A percentile compares a stretch with the other conserved stretches of the same genome.
phyloP scores from a whole-genome alignment of 2,329 filamentous ascomycete genomes.

The Penicillium sp. region DNA sequence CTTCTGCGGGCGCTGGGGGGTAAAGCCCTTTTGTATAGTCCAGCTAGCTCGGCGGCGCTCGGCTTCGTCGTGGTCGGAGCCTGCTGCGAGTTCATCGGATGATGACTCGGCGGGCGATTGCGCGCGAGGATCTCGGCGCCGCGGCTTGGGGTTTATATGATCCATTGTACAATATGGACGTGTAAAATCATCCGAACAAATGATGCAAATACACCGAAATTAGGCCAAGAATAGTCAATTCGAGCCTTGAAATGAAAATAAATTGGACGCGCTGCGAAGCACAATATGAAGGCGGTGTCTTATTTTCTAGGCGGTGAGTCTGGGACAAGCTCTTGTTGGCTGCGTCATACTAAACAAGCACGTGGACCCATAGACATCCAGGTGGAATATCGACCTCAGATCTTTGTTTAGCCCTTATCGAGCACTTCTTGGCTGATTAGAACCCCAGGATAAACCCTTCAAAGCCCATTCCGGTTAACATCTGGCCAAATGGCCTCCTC shows the following conservation, averaged over 20 bases:
- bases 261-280: neutral
- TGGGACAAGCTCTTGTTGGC: neutral
- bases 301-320: neutral
- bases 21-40: slow-evolving; percentile 30
- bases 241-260: neutral
- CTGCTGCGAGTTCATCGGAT: slow-evolving; percentile 41
- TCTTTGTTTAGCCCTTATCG: neutral
- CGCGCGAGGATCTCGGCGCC: slow-evolving; percentile 30
- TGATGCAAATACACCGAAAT: slow-evolving; percentile 7
- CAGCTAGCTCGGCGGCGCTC: slow-evolving; percentile 39
- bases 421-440: neutral
- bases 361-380: neutral
- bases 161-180: slow-evolving; percentile 24
- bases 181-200: slow-evolving; percentile 1
- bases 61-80: slow-evolving; percentile 35
- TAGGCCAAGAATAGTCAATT: neutral
- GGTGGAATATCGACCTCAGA: neutral
- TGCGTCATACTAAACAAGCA: slow-evolving; percentile 5
- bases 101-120: slow-evolving; percentile 36
- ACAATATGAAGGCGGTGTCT: slow-evolving; percentile 1
- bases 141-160: slow-evolving; percentile 27
- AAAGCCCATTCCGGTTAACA: neutral
- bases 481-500: slow-evolving; percentile 16
- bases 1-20: slow-evolving; percentile 29
- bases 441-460: neutral